These are phyloP conservation scores for Bipolaris cookei DNA, from an alignment of 2,329 filamentous ascomycete genomes.

Conservation along the genomic window DNA sequence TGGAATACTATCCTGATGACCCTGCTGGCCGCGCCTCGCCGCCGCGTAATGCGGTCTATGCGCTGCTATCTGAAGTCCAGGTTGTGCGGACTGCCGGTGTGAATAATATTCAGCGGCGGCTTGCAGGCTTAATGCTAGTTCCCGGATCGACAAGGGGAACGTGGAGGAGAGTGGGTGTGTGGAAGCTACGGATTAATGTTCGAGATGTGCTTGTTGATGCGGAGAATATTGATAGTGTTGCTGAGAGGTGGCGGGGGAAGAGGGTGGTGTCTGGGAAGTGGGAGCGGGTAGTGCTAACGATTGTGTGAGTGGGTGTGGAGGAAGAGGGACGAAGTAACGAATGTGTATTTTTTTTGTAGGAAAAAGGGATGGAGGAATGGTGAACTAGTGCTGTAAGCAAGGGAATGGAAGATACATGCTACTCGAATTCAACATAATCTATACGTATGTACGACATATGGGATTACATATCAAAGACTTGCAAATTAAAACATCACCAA, in stretches of 20 bases:
- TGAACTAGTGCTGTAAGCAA: no score
- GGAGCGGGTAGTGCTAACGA: neutral
- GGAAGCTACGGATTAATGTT: slow-evolving; percentile 8
- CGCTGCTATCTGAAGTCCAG: slow-evolving; percentile 9
- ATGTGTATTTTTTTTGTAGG: neutral
- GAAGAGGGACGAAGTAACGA: neutral
- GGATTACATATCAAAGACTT: no score
- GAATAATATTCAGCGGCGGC: slow-evolving; percentile 3
- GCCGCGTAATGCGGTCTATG: neutral
- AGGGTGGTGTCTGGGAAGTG: neutral
- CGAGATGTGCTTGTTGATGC: neutral
- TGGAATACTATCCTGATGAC: slow-evolving; percentile 11
- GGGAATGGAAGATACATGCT: no score
- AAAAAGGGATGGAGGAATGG: neutral
- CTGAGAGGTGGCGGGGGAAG: slow-evolving; percentile 5
- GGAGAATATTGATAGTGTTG: neutral
- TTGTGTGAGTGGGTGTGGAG: neutral
- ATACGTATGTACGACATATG: no score
- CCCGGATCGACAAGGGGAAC: neutral
- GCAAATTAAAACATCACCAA: no score
- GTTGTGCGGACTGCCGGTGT: slow-evolving; percentile 3
- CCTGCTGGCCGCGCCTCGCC: neutral
- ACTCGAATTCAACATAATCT: no score
- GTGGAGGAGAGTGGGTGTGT: slow-evolving; percentile 14
- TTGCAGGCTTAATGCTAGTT: slow-evolving; percentile 9